Percentiles rank a stretch among this genome's conserved stretches.
These are phyloP conservation scores for Centaurea solstitialis DNA, from an alignment of 129 eudicot species.

Conservation along the genomic window DNA sequence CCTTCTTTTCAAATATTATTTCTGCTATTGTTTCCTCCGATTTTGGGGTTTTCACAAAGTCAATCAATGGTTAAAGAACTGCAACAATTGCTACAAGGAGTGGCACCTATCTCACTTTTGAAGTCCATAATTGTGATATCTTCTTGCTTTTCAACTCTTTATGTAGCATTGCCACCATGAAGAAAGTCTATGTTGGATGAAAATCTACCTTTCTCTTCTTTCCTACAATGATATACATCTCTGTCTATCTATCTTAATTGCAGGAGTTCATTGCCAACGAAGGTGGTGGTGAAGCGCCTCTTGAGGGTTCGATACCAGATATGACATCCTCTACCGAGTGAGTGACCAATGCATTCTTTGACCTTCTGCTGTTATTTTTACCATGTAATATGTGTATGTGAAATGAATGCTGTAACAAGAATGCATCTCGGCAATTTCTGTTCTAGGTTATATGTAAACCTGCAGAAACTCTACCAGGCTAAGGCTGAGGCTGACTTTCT, in stretches of 20 bases:
- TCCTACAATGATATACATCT: background rate
- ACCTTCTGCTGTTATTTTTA: background rate
- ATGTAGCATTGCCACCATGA: too few relatives aligned
- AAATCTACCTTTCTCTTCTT: background rate
- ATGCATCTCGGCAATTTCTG: constrained; percentile 19
- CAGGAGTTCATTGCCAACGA: constrained; percentile 94
- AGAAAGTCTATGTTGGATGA: background rate
- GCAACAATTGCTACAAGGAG: background rate
- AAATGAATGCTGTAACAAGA: background rate
- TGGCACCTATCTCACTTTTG: background rate
- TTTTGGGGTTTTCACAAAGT: background rate
- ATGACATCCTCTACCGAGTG: constrained; percentile 99
- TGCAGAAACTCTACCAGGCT: constrained; percentile 91
- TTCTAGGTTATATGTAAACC: constrained; percentile 77
- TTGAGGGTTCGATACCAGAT: constrained; percentile 98
- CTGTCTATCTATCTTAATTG: constrained; percentile 2
- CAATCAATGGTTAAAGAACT: background rate
- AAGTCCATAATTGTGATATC: too few relatives aligned
- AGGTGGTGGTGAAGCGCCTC: constrained; percentile 96
- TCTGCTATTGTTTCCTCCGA: background rate
- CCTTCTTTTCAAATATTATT: too few relatives aligned
- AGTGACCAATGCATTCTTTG: constrained; percentile 27
- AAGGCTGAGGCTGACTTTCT: constrained; percentile 95
- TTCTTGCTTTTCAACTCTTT: too few relatives aligned
- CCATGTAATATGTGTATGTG: background rate